A percentile compares a stretch with the other conserved stretches of the same genome.
These are phyloP conservation scores for Candida labiduridarum DNA, from an alignment of 1,139 yeast genomes.

Conservation along the genomic window DNA sequence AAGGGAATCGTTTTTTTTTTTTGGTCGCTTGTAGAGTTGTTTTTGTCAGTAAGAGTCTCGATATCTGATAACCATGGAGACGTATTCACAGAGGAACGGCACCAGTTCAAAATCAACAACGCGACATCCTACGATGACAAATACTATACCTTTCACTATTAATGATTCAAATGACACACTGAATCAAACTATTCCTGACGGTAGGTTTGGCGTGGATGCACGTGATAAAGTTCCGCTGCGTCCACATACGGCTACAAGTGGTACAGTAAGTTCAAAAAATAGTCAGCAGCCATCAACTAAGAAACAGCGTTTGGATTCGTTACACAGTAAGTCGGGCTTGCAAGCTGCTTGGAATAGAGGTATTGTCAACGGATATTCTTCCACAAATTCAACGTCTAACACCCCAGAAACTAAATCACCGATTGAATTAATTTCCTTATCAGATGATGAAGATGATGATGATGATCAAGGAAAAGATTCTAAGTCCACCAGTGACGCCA, in stretches of 20 bases:
- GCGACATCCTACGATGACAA: background rate
- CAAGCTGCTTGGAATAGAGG: background rate
- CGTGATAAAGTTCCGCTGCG: background rate
- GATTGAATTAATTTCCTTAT: background rate
- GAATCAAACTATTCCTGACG: background rate
- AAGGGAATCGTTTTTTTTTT: background rate
- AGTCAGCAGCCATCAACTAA: constrained; percentile 6
- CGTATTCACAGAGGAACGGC: background rate
- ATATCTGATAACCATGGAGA: background rate
- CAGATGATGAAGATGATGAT: background rate
- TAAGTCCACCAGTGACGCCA: background rate
- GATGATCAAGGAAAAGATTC: background rate
- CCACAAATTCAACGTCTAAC: background rate
- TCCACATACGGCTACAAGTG: background rate
- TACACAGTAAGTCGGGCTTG: background rate
- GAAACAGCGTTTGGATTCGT: constrained; percentile 12
- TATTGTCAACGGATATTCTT: background rate
- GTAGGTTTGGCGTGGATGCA: background rate
- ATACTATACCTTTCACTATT: background rate
- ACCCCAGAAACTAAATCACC: background rate
- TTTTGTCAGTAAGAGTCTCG: background rate
- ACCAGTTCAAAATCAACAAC: background rate
- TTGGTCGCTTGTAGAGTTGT: background rate
- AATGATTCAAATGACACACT: background rate
- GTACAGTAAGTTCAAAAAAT: background rate